A percentile compares a stretch with the other conserved stretches of the same genome.
phyloP scores from a whole-genome alignment of 2,329 filamentous ascomycete species.

The Monosporascus cannonballus region DNA sequence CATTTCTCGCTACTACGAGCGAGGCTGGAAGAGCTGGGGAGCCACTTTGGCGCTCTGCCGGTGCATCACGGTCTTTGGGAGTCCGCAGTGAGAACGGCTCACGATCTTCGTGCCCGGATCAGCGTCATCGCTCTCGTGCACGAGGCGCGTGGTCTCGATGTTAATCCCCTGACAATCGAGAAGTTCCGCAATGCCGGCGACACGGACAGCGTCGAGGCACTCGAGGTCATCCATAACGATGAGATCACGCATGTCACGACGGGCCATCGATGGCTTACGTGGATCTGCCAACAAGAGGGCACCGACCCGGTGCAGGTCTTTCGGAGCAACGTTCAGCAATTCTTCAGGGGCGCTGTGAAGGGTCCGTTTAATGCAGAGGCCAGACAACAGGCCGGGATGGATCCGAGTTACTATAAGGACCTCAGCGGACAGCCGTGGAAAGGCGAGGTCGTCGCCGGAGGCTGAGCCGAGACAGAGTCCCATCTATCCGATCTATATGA shows the following conservation, averaged over 20 bases:
- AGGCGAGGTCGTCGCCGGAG: conserved; percentile 23
- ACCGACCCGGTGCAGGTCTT: conserved; percentile 39
- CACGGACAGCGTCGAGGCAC: conserved; percentile 32
- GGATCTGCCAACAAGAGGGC: conserved; percentile 39
- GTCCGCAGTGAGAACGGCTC: conserved; percentile 34
- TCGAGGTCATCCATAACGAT: conserved; percentile 40
- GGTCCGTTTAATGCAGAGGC: conserved; percentile 40
- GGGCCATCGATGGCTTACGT: conserved; percentile 39
- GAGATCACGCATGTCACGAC: conserved; percentile 43
- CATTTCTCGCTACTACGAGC: conserved; percentile 40
- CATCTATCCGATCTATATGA: too few species aligned
- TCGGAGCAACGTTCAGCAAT: conserved; percentile 33
- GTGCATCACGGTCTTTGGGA: conserved; percentile 41
- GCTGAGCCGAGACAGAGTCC: conserved; percentile 9
- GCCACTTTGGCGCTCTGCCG: conserved; percentile 36
- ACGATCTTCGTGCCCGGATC: conserved; percentile 38
- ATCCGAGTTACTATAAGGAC: conserved; percentile 34
- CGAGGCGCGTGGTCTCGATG: conserved; percentile 39
- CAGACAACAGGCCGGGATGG: conserved; percentile 36
- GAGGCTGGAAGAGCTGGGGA: conserved; percentile 37
- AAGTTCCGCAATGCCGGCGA: conserved; percentile 37
- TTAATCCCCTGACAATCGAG: conserved; percentile 40
- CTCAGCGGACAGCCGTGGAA: conserved; percentile 21
- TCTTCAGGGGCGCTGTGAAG: conserved; percentile 35
- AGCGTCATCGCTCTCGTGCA: conserved; percentile 42